These are phyloP conservation scores for Nicotiana paniculata DNA, from an alignment of 257 asterid genomes.

Conservation along the genomic window DNA sequence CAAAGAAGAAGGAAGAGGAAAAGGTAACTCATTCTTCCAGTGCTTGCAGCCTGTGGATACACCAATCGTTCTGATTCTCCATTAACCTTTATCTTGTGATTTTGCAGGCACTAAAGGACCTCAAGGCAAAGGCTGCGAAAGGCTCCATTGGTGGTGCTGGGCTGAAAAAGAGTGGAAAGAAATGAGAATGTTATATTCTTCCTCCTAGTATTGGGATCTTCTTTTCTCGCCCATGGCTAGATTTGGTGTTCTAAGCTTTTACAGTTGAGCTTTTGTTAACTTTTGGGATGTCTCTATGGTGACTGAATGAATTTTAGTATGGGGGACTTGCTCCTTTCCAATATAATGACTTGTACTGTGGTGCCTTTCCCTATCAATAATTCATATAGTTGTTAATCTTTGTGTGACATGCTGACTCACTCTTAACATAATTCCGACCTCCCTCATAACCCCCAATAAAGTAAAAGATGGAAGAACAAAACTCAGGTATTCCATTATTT, in stretches of 20 bases:
- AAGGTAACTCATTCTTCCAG: not conserved
- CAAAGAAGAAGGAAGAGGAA: slow-evolving; percentile 11
- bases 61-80: not conserved
- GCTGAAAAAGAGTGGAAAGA: slow-evolving; percentile 10
- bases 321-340: slow-evolving; percentile 2
- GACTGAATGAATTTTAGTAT: not conserved
- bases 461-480: not conserved
- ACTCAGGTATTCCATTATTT: not conserved
- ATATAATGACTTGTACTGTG: not conserved
- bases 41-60: not conserved
- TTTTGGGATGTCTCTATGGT: not conserved
- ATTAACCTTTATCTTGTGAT: not conserved
- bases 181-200: not conserved
- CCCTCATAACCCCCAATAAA: not conserved
- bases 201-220: not conserved
- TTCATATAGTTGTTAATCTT: not conserved
- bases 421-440: not conserved
- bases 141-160: slow-evolving; percentile 9
- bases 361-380: not conserved
- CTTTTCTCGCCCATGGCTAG: not conserved
- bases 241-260: not conserved
- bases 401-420: not conserved
- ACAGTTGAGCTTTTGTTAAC: not conserved
- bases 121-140: slow-evolving; percentile 10
- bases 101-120: slow-evolving; percentile 1